These are phyloP conservation scores for Komagataella populi DNA, from an alignment of 805 yeast genomes.

Conservation along the genomic window DNA sequence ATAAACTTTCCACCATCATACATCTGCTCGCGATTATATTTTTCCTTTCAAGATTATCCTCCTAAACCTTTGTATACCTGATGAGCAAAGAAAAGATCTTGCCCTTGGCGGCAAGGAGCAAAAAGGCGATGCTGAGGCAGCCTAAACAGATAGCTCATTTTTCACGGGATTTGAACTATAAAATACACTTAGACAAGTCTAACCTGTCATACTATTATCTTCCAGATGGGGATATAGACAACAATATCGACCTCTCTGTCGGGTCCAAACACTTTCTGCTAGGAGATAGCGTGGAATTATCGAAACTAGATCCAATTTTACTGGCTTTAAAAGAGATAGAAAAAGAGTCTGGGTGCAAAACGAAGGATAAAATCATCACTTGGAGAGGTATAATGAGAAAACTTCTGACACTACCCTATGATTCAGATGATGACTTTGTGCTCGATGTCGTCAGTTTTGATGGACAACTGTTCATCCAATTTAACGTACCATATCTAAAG, in stretches of 20 bases:
- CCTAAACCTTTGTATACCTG: neutral
- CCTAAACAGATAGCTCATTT: slow-evolving; percentile 72
- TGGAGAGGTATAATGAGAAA: slow-evolving; percentile 79
- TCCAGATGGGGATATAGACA: slow-evolving; percentile 56
- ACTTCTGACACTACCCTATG: slow-evolving; percentile 55
- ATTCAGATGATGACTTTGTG: slow-evolving; percentile 39
- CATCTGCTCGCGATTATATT: neutral
- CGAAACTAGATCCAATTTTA: slow-evolving; percentile 46
- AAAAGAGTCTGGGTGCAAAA: slow-evolving; percentile 24
- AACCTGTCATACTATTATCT: slow-evolving; percentile 64
- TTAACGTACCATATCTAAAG: slow-evolving; percentile 14
- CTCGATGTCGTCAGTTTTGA: slow-evolving; percentile 59
- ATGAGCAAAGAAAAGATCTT: slow-evolving; percentile 7
- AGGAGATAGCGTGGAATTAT: slow-evolving; percentile 42
- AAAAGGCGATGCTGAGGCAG: slow-evolving; percentile 61
- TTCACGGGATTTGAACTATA: slow-evolving; percentile 48
- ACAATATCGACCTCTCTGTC: slow-evolving; percentile 42
- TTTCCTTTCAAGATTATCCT: neutral
- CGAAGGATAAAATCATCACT: slow-evolving; percentile 57
- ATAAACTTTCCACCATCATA: neutral
- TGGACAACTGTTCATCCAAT: slow-evolving; percentile 56
- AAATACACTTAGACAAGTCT: slow-evolving; percentile 34
- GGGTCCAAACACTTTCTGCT: slow-evolving; percentile 50
- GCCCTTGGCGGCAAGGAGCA: slow-evolving; percentile 35
- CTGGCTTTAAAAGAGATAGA: slow-evolving; percentile 45